Conservation (phyloP, 352 stramenopile genomes). For the Phytophthora niederhauseri region DNA sequence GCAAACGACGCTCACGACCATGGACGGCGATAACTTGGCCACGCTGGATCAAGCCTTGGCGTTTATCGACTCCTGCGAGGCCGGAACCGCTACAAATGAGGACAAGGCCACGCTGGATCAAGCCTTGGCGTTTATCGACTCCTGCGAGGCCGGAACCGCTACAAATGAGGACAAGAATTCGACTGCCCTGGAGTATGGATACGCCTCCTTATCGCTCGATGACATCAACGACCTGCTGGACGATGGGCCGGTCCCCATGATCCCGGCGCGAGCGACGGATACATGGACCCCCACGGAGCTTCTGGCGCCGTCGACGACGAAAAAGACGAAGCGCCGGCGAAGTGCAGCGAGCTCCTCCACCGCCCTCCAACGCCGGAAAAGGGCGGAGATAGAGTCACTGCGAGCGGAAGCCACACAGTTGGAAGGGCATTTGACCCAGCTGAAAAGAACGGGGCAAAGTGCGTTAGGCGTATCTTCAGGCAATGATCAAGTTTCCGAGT, state of each 20-base stretch:
- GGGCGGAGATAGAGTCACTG: conserved; percentile 20
- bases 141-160: too few relatives aligned
- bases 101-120: background rate
- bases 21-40: background rate
- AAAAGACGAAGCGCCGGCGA: conserved; percentile 9
- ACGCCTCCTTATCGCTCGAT: background rate
- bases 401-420: conserved; percentile 14
- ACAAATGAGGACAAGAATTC: too few relatives aligned
- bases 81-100: background rate
- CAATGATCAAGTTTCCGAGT: too few relatives aligned
- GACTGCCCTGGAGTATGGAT: too few relatives aligned
- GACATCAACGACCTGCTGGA: conserved; percentile 11
- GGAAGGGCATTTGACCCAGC: conserved; percentile 2
- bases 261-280: background rate
- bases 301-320: background rate
- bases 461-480: too few relatives aligned
- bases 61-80: conserved; percentile 23
- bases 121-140: background rate
- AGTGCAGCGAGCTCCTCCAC: conserved; percentile 25
- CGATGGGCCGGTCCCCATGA: background rate
- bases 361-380: conserved; percentile 21
- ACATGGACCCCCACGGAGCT: background rate
- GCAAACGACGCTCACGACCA: too few relatives aligned
- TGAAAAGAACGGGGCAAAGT: background rate
- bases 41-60: conserved; percentile 23